A percentile compares a stretch with the other conserved stretches of the same genome.
These are phyloP conservation scores for Hanseniaspora nectarophila DNA, from an alignment of 805 yeast genomes.

Conservation along the genomic window DNA sequence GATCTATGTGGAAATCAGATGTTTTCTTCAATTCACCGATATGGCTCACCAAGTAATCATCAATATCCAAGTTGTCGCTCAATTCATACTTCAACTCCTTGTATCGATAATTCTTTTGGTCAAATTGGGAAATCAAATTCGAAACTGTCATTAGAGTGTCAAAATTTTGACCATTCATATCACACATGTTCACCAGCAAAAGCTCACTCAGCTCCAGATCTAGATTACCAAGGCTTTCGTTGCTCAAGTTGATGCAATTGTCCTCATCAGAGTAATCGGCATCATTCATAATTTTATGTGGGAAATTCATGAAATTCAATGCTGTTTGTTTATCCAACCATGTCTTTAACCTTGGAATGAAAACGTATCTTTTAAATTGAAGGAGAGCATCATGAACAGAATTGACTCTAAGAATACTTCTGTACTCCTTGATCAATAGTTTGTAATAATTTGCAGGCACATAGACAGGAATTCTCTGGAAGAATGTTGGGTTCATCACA, in stretches of 20 bases:
- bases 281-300: neutral
- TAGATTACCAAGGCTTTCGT: neutral
- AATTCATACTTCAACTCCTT: neutral
- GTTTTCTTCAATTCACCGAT: neutral
- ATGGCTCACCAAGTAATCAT: neutral
- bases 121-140: constrained; percentile 4
- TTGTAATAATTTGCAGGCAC: neutral
- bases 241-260: neutral
- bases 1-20: constrained; percentile 1
- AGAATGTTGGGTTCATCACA: neutral
- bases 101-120: constrained; percentile 5
- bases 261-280: neutral
- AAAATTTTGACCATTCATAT: neutral
- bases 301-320: neutral
- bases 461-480: constrained; percentile 6
- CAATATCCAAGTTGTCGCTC: neutral
- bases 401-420: neutral
- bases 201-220: neutral
- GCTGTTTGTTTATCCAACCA: neutral
- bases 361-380: neutral
- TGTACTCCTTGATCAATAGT: neutral
- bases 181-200: constrained; percentile 9
- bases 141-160: neutral
- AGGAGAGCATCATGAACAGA: neutral
- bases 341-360: neutral